Evolutionary conservation across 202 grass and related monocot species (phyloP), one percentile per base, ranked within the genome.

Genomic region (Dendrocalamus latiflorus): DNA sequence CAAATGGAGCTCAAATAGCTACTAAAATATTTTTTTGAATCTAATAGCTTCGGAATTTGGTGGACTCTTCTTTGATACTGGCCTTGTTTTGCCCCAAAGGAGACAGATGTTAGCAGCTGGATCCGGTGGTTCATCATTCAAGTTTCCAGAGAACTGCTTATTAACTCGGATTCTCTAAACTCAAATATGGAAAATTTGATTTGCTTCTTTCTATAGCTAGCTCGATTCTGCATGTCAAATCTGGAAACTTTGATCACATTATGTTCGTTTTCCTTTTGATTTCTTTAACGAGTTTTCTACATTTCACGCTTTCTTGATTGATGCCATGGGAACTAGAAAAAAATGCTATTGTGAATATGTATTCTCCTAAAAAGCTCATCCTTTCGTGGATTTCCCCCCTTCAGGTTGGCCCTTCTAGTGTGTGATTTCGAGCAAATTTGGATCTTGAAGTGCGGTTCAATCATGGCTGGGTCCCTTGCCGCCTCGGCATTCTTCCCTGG

Each of bases 401-500:
- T 71, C 89, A 87, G 89, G 63, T 76, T 71, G 70, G 26, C 22
- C 14, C 48, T 57, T 75, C 10, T 50, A 65, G 38, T 54, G n/a
- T 33, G 41, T 53, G 17, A 16, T 76, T 48, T 61, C 17, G 14
- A 16, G 64, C 54, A 80, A 75, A 38, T 63, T 69, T 80, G 75
- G 74, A 79, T 68, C 15, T 68, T 26, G 30, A 86, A 65, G 36
- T 30, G 26, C 2, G 22, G 38, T 34, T 65, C n/a, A 42, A 80
- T 24, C 73, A 99, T 99, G 97, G 84, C 79, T 49, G 85, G 91
- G 11, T 83, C 91, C 10, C 33, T 89, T 47, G 82, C 87, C 5
- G 70, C 91, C 24, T 89, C 90, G 9, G 78, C 78, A 20, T 90
- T 99, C 89, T 92, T 87, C 85, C 89, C 83, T 36, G 75, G 44